Evolutionary conservation across 2,329 filamentous ascomycete species (phyloP).

Genomic region (Cytospora leucostoma): DNA sequence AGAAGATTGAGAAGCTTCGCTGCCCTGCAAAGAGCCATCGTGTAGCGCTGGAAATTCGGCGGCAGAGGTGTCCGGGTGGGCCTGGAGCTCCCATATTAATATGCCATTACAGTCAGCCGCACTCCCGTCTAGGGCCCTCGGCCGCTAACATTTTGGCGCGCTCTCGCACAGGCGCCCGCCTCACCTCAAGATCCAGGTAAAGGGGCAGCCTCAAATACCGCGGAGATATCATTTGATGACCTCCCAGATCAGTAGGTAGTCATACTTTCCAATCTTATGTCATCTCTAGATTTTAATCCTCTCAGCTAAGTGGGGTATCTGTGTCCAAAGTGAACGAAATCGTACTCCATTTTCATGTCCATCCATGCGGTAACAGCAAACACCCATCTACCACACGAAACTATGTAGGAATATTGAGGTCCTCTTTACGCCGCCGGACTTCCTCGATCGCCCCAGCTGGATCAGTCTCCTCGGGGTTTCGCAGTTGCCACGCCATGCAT

Average conservation of each 20-base stretch:
- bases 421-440: slow-evolving; percentile 51
- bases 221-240: not conserved
- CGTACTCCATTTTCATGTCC: not conserved
- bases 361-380: not conserved
- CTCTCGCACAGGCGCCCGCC: not conserved
- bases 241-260: no score
- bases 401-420: slow-evolving; percentile 48
- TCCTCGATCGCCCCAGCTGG: slow-evolving; percentile 60
- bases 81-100: not conserved
- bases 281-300: not conserved
- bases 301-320: not conserved
- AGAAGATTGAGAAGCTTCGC: not conserved
- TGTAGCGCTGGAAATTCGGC: not conserved
- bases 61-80: not conserved
- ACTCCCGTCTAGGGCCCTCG: not conserved
- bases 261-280: not conserved
- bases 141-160: not conserved
- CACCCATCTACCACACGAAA: not conserved
- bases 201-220: not conserved
- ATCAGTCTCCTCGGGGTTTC: slow-evolving; percentile 69
- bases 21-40: not conserved
- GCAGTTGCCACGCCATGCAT: slow-evolving; percentile 85
- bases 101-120: not conserved
- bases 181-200: not conserved
- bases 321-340: not conserved